Base-by-base conservation (phyloP, 495 filamentous ascomycete species). In the Aspergillus steynii region DNA sequence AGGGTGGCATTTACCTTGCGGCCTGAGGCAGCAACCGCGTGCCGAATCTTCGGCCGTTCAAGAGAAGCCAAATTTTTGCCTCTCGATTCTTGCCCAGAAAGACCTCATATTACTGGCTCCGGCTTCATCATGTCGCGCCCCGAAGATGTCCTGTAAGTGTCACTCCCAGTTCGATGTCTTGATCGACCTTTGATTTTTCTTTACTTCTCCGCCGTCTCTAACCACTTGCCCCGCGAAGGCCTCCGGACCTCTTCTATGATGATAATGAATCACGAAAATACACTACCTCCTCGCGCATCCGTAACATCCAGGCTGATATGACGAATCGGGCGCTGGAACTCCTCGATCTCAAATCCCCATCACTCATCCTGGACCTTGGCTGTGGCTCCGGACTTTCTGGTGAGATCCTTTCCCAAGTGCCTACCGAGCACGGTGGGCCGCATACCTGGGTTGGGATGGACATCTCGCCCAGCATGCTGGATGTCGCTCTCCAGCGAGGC, bases 401-500 rank as follows among this genome's bases (percentile, higher is more conserved):
- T 71, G 92, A 96, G 71, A 96, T 97, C 60, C 84, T 99, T 20
- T 92, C 91, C 29, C 79, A 83, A 50, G 74, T 86, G 2, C 67
- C 82, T 5, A 73, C 79, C 14, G 83, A 86, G 2, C 86, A 90
- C 61, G 91, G 90, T 49, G 93, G 92, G 0, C 90, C 92, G 15
- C 96, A 99, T 76, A 86, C 85, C 5, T 98, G 95, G 95, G 78
- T 97, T 15, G 95, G 95, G 46, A 91, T 98, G 89, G 95, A 99
- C 68, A 88, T 99, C 29, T 89, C 88, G n/a, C 85, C 90, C 0
- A 90, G 87, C 48, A 99, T 99, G 95, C 82, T 99, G 7, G 92
- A 93, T 51, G 81, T 97, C 25, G 95, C 95, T 5, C 80, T 99
- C 3, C 90, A 97, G 68, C 84, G 93, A 50, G 94, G 96, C 55